A percentile compares a stretch with the other conserved stretches of the same genome.
These are phyloP conservation scores for Sporothrix schenckii DNA, from an alignment of 2,329 filamentous ascomycete species.

Conservation along the genomic window DNA sequence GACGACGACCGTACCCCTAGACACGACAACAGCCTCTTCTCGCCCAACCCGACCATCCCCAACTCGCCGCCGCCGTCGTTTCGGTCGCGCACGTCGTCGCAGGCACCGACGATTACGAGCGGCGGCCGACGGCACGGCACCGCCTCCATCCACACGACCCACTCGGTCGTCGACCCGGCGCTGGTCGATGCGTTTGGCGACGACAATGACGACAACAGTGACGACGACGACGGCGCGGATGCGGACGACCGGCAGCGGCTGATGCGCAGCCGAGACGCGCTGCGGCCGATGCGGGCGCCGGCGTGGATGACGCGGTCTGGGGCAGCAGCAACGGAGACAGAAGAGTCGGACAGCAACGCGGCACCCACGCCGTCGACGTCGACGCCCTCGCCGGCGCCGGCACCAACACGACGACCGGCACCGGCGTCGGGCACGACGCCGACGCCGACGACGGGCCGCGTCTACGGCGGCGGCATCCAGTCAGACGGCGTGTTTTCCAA, in stretches of 20 bases:
- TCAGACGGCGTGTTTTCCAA: slow-evolving; percentile 98
- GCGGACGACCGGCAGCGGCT: slow-evolving; percentile 88
- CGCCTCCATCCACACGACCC: background rate
- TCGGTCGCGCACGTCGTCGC: slow-evolving; percentile 78
- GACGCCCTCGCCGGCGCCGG: background rate
- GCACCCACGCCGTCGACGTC: background rate
- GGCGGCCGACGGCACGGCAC: slow-evolving; percentile 11
- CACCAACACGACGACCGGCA: background rate
- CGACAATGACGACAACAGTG: slow-evolving; percentile 83
- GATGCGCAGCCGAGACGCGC: slow-evolving; percentile 64
- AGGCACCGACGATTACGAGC: background rate
- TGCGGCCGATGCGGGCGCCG: slow-evolving; percentile 31
- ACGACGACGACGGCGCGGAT: slow-evolving; percentile 71
- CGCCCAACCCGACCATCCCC: slow-evolving; percentile 48
- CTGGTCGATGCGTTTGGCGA: slow-evolving; percentile 91
- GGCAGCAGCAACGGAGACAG: background rate
- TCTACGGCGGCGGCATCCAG: slow-evolving; percentile 73
- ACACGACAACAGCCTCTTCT: slow-evolving; percentile 45
- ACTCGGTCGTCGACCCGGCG: slow-evolving; percentile 65
- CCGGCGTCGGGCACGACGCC: slow-evolving; percentile 40
- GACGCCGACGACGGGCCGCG: slow-evolving; percentile 46
- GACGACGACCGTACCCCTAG: slow-evolving; percentile 51
- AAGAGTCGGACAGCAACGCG: background rate
- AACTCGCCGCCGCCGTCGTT: slow-evolving; percentile 80
- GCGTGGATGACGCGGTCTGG: slow-evolving; percentile 36